Base-by-base conservation (phyloP, 345 rosid species). In the Arabis alpina region DNA sequence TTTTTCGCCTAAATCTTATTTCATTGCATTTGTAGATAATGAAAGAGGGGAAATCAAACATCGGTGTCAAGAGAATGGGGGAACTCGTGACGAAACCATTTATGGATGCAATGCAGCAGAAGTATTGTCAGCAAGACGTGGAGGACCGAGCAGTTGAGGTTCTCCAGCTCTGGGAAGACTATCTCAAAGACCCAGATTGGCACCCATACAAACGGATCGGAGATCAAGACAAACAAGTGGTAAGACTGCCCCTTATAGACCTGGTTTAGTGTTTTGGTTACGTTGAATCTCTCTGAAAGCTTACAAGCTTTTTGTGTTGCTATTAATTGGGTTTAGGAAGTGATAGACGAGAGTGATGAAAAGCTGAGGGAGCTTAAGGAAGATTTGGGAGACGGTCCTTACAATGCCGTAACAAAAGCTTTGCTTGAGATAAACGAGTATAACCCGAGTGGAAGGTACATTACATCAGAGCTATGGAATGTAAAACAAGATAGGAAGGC, bases 371-470 rank as follows among this genome's bases (percentile, higher is more conserved):
- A 74, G 14, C 75, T 91, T 56, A 82, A 53, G 80, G 55, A 70
- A 14, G 89, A 91, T 54, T 7, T 85, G 72, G 96, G 95, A 27
- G 81, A 76, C 5, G 87, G 83, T 56, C 93, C 74, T 25, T 87
- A 81, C 72, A 74, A 68, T 9, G 87, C 92, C 0, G 97, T 94
- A 9, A 50, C 80, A 3, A 58, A 71, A 39, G 84, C 99, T 42
- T 62, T 91, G 75, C 50, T 52, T 74, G 91, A 94, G 83, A 83
- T 91, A 70, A 89, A 91, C 28, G 97, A 94, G 43, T 86, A 86
- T 86, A 94, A 94, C 64, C 95, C 99, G 0, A 94, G 99, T 70
- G 99, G 99, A 70, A 82, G 93, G 67, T 94, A 91, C 50, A 79
- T 89, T 58, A 81, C 68, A 65, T 65, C 86, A 2, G 93, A 91